phyloP scores from a whole-genome alignment of 768 basidiomycete genomes.

The Hygrocybe coccinea region DNA sequence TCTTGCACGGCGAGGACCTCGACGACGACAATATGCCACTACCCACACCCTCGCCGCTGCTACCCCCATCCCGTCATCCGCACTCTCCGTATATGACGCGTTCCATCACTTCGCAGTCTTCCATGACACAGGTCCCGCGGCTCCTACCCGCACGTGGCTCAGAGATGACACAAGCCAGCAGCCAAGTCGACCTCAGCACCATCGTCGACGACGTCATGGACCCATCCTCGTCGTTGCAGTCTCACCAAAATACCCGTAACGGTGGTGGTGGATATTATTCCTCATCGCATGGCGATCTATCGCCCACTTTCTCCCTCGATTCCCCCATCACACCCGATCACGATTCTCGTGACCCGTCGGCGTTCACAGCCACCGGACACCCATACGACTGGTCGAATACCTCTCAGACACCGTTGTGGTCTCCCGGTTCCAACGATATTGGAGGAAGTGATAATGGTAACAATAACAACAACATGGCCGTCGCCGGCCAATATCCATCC shows the following conservation, averaged over 20 bases:
- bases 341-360: no score
- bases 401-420: no score
- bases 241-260: no score
- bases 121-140: no score
- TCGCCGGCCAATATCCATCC: no score
- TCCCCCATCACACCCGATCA: no score
- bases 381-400: no score
- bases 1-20: conserved; percentile 11
- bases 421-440: background rate
- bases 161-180: conserved; percentile 28
- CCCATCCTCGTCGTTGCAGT: conserved; percentile 20
- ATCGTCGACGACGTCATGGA: conserved; percentile 52
- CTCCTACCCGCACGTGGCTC: conserved; percentile 37
- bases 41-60: background rate
- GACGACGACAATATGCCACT: conserved; percentile 5
- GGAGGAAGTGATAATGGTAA: no score
- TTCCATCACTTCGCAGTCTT: conserved; percentile 13
- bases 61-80: background rate
- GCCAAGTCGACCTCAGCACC: conserved; percentile 32
- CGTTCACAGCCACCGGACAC: no score
- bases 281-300: background rate
- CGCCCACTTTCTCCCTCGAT: background rate
- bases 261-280: no score
- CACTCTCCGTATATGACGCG: background rate
- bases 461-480: background rate